phyloP scores from a whole-genome alignment of 768 basidiomycete species.

The Suillus cothurnatus region DNA sequence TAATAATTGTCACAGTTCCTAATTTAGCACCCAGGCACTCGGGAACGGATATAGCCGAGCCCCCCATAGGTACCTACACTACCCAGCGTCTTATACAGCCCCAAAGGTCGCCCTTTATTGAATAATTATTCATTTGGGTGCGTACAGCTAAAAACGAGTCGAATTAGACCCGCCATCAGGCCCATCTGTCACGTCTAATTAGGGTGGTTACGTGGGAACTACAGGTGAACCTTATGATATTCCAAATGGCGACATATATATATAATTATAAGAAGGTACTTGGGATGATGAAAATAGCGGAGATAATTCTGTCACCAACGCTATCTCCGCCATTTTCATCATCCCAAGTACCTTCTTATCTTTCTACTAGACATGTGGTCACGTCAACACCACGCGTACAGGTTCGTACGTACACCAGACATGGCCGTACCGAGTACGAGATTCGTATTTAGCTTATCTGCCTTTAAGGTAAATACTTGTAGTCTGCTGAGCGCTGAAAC shows the following conservation, averaged over 20 bases:
- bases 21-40: too few species aligned
- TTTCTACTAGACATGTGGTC: background rate
- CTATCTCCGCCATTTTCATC: too few species aligned
- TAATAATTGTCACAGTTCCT: too few species aligned
- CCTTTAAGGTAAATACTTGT: background rate
- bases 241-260: too few species aligned
- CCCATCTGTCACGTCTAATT: background rate
- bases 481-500: background rate
- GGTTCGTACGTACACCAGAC: too few species aligned
- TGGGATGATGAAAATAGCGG: too few species aligned
- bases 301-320: too few species aligned
- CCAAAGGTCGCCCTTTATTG: too few species aligned
- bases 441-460: conserved; percentile 11
- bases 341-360: background rate
- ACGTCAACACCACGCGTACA: background rate
- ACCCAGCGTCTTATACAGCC: too few species aligned
- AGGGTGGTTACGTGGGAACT: background rate
- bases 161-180: background rate
- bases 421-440: background rate
- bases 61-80: too few species aligned
- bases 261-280: too few species aligned
- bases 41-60: too few species aligned
- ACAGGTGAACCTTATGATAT: background rate
- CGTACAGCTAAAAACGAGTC: background rate
- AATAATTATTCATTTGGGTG: background rate